These are phyloP conservation scores for Pittosporum tobira DNA, from an alignment of 129 eudicot genomes.

Conservation along the genomic window DNA sequence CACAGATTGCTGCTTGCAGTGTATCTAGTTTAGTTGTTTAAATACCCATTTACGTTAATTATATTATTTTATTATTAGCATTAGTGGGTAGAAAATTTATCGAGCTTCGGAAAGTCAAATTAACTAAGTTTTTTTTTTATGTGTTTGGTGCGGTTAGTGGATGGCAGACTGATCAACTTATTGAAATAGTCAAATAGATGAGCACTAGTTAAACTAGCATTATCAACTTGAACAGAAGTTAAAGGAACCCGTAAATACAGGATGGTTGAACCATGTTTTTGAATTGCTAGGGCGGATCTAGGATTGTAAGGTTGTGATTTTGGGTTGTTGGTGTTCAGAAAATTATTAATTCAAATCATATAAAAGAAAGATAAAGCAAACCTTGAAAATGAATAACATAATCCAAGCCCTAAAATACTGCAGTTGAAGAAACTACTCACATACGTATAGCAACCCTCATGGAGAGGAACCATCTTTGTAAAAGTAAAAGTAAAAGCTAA, in stretches of 20 bases:
- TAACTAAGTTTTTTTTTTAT: conserved; percentile 5
- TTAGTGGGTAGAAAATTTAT: no score
- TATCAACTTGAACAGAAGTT: conserved; percentile 1
- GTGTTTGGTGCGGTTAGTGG: background rate
- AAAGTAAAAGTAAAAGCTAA: conserved; percentile 37
- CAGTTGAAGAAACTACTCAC: conserved; percentile 24
- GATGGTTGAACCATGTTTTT: conserved; percentile 11
- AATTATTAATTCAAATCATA: no score
- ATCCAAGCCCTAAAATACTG: background rate
- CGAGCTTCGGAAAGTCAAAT: conserved; percentile 1
- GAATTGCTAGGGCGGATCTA: background rate
- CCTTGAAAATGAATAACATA: background rate
- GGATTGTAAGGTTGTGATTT: background rate
- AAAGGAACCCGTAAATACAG: conserved; percentile 12
- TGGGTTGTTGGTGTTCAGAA: conserved; percentile 1
- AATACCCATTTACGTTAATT: no score
- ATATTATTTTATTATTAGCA: no score
- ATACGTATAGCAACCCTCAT: conserved; percentile 22
- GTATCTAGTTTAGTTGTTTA: background rate
- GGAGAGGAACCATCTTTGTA: conserved; percentile 41
- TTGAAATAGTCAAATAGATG: background rate
- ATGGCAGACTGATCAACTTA: background rate
- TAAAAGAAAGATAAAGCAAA: conserved; percentile 8
- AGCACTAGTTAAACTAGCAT: background rate
- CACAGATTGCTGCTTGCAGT: background rate